A percentile compares a stretch with the other conserved stretches of the same genome.
Conservation (phyloP, 2,329 filamentous ascomycete genomes). For the Orbilia quercus region DNA sequence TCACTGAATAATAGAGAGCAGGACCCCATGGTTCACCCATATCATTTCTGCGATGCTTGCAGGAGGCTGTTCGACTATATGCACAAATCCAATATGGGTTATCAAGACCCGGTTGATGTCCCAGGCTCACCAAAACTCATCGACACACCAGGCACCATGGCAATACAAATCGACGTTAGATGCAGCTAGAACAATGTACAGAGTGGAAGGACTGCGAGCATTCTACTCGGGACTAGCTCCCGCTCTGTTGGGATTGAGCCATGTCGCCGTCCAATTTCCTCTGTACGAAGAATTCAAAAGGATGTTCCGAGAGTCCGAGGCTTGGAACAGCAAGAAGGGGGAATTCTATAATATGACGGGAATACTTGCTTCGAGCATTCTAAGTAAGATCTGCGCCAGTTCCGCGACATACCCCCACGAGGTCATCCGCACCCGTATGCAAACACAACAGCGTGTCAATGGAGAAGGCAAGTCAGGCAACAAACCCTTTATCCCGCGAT, state of each 20-base stretch:
- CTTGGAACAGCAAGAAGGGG: constrained; percentile 64
- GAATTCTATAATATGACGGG: constrained; percentile 78
- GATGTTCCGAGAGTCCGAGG: constrained; percentile 91
- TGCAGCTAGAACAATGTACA: constrained; percentile 95
- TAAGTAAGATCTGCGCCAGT: constrained; percentile 94
- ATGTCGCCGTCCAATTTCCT: constrained; percentile 97
- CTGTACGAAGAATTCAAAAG: constrained; percentile 94
- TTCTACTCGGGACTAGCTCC: constrained; percentile 97
- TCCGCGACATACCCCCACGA: constrained; percentile 97
- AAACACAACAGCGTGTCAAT: constrained; percentile 82
- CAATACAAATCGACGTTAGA: constrained; percentile 91
- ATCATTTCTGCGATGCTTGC: constrained; percentile 81
- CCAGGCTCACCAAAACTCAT: constrained; percentile 74
- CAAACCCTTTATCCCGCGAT: constrained; percentile 63
- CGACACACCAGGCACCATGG: constrained; percentile 73
- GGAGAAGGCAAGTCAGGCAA: constrained; percentile 58
- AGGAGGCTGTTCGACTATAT: constrained; percentile 90
- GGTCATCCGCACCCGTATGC: constrained; percentile 89
- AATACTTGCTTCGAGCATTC: constrained; percentile 85
- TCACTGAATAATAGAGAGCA: constrained; percentile 52
- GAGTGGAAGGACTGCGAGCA: constrained; percentile 83
- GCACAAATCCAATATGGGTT: constrained; percentile 98
- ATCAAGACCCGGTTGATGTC: constrained; percentile 99
- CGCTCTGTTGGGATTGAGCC: constrained; percentile 87
- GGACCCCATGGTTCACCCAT: constrained; percentile 58